Percentiles rank a stretch among this genome's conserved stretches.
phyloP scores from a whole-genome alignment of 2,329 filamentous ascomycete species.

The Ascochyta fabae region DNA sequence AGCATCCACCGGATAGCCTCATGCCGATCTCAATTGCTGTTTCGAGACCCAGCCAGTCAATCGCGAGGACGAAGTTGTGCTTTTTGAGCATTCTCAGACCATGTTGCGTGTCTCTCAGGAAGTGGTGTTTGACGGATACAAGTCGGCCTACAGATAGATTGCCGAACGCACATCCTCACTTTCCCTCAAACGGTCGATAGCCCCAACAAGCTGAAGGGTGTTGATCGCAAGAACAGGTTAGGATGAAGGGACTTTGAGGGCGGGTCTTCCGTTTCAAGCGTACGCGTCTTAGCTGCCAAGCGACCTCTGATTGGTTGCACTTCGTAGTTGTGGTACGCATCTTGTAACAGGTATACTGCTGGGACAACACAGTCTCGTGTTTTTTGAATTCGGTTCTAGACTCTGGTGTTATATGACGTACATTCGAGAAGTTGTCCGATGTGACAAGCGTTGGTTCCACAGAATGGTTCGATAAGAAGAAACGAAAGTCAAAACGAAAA shows the following conservation, averaged over 20 bases:
- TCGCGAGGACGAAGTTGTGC: neutral
- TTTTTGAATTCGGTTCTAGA: neutral
- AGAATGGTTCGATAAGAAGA: neutral
- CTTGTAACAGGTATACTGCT: slow-evolving; percentile 8
- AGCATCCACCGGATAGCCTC: slow-evolving; percentile 2
- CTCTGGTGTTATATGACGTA: neutral
- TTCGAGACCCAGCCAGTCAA: slow-evolving; percentile 16
- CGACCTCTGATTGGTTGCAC: slow-evolving; percentile 6
- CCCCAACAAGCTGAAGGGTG: slow-evolving; percentile 1
- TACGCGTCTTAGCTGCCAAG: slow-evolving; percentile 14
- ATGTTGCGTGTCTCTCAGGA: neutral
- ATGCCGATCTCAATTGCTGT: slow-evolving; percentile 20
- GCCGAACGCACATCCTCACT: slow-evolving; percentile 5
- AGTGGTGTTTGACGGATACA: slow-evolving; percentile 1
- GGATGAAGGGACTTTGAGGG: slow-evolving; percentile 13
- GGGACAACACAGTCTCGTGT: neutral
- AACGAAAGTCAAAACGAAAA: neutral
- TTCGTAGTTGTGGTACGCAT: neutral
- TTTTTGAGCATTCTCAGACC: neutral
- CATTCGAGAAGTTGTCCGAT: neutral
- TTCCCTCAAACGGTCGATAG: slow-evolving; percentile 3
- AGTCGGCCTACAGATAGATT: slow-evolving; percentile 10
- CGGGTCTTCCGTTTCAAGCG: slow-evolving; percentile 8
- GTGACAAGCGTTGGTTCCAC: neutral
- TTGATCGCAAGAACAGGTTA: slow-evolving; percentile 2